Base-by-base conservation (phyloP, 495 filamentous ascomycete genomes). In the Penicillium malachiteum region DNA sequence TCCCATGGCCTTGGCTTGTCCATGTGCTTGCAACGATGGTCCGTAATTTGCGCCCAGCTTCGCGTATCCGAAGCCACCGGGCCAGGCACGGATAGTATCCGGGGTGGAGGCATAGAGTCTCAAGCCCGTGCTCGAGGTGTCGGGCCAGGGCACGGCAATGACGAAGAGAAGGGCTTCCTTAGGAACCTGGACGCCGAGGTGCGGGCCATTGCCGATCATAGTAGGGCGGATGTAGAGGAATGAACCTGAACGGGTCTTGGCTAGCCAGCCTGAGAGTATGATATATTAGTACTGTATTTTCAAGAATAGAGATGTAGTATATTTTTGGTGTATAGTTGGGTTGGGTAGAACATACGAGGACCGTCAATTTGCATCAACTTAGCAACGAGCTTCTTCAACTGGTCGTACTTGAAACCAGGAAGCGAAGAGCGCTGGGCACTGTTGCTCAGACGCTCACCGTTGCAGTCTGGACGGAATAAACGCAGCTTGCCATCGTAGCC, bases 21-120 rank as follows among this genome's bases (percentile, higher is more conserved):
- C 76, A 41, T 92, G 90, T 2, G 90, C 87, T 53, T 88, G 78
- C 39, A 96, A 75, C 21, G 79, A 84, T 7, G 92, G 92, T 0
- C 91, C 92, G 68, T 96, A 96, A 77, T 96, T 96, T 26, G 91
- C 92, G 44, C 91, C 91, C 10, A 96, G 84, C 73, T 96, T 96
- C 46, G 90, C 90, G 59, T 85, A 91, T 0, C 92, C 91, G 65
- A 93, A 94, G 30, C 92, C 92, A 38, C 92, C 92, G 30, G 92
- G 92, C 92, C 92, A 96, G 13, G 92, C 92, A 43, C 92, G 86
- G 52, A 94, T 82, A 70, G 83, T 87, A 66, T 94, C 86, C 45
- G 91, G 85, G 38, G 77, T 72, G 41, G 83, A 88, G 3, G 90
- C 92, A 57, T 93, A 84, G 26, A 97, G 84, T 62, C 81, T 86